Conservation (phyloP, 495 filamentous ascomycete species). For the Daldinia childiae region DNA sequence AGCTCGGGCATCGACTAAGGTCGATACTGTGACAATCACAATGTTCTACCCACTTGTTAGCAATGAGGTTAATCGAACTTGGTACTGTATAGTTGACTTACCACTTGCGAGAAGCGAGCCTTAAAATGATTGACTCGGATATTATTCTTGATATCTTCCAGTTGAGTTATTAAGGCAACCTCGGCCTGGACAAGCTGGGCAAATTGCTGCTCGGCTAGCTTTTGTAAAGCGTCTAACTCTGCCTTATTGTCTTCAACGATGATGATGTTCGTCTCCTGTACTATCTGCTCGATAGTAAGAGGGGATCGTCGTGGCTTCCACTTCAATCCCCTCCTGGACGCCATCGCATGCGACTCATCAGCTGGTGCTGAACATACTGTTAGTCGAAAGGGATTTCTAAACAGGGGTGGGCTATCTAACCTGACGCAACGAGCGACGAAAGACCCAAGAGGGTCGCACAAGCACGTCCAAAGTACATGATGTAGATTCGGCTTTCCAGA, state of each 20-base stretch:
- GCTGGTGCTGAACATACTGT: constrained; percentile 38
- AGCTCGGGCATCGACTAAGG: constrained; percentile 47
- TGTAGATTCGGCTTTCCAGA: constrained; percentile 41
- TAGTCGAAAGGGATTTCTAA: constrained; percentile 9
- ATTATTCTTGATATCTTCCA: constrained; percentile 52
- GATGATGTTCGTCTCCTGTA: constrained; percentile 45
- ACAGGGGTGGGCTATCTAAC: constrained; percentile 33
- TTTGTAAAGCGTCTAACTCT: constrained; percentile 44
- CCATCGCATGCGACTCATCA: constrained; percentile 19
- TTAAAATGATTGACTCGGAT: constrained; percentile 51
- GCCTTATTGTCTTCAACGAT: constrained; percentile 45
- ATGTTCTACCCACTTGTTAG: constrained; percentile 45
- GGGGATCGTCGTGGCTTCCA: constrained; percentile 37
- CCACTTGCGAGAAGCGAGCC: constrained; percentile 48
- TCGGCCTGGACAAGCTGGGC: constrained; percentile 48
- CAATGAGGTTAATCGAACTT: not conserved
- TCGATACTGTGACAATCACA: constrained; percentile 50
- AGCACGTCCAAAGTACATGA: constrained; percentile 44
- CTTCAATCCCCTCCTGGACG: constrained; percentile 35
- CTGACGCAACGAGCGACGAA: constrained; percentile 41
- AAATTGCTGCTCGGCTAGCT: constrained; percentile 48
- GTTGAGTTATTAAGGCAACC: constrained; percentile 45
- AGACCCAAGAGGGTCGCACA: constrained; percentile 46
- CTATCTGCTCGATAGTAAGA: constrained; percentile 42
- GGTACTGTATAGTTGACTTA: constrained; percentile 17